Conservation (phyloP, 2,329 filamentous ascomycete species). For the Tetracladium maxilliforme region DNA sequence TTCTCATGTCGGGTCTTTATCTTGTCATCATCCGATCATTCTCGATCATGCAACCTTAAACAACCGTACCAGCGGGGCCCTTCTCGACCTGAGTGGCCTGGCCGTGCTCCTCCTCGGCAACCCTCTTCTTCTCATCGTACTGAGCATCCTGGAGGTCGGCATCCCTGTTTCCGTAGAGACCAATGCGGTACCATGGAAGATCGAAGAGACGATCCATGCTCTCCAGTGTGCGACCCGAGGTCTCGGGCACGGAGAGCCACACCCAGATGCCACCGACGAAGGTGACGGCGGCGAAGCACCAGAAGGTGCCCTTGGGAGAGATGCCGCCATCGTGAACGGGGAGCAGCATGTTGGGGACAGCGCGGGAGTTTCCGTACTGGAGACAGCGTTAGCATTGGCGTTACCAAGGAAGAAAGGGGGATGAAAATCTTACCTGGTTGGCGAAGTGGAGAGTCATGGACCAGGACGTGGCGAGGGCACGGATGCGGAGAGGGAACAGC, state of each 20-base stretch:
- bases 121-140: constrained; percentile 26
- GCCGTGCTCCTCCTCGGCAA: too few relatives aligned
- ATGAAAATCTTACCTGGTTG: too few relatives aligned
- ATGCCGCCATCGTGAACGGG: constrained; percentile 27
- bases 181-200: constrained; percentile 63
- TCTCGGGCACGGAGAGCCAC: constrained; percentile 60
- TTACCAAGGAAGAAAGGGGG: too few relatives aligned
- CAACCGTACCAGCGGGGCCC: too few relatives aligned
- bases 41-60: too few relatives aligned
- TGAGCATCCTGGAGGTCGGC: constrained; percentile 29
- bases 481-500: constrained; percentile 60
- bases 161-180: constrained; percentile 36
- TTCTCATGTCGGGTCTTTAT: too few relatives aligned
- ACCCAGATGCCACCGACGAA: constrained; percentile 55
- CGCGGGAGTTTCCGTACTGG: constrained; percentile 65
- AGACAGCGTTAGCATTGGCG: too few relatives aligned
- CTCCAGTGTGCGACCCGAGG: constrained; percentile 48
- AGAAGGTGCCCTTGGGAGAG: constrained; percentile 51
- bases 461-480: constrained; percentile 54
- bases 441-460: constrained; percentile 70
- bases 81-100: too few relatives aligned
- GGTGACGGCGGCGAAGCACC: constrained; percentile 59
- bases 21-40: too few relatives aligned
- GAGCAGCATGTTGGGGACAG: constrained; percentile 63
- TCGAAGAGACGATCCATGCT: constrained; percentile 60